These are phyloP conservation scores for Rhododendron griersonianum DNA, from an alignment of 148 eudicot genomes.

Conservation along the genomic window DNA sequence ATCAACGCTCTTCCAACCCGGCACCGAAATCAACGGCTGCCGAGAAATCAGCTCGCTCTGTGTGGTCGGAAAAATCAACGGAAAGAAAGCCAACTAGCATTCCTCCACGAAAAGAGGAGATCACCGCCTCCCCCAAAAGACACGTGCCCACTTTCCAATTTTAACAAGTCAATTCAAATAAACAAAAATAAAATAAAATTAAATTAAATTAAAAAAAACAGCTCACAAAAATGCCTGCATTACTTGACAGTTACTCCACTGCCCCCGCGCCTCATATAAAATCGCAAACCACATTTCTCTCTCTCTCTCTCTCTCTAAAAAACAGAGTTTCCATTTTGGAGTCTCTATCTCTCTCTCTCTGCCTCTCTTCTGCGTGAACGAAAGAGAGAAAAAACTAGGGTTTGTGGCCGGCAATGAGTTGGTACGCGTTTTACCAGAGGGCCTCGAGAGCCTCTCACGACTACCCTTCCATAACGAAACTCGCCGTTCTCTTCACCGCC, in stretches of 20 bases:
- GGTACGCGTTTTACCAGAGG: slow-evolving; percentile 18
- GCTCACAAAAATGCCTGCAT: neutral
- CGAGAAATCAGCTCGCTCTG: neutral
- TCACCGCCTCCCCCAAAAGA: neutral
- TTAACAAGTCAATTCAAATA: neutral
- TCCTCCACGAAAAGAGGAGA: neutral
- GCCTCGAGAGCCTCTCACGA: slow-evolving; percentile 13
- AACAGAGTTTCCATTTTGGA: neutral
- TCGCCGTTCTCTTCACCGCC: slow-evolving; percentile 15
- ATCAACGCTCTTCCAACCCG: neutral
- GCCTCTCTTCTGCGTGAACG: neutral
- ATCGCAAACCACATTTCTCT: neutral
- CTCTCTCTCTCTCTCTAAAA: neutral
- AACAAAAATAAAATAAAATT: neutral
- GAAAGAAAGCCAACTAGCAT: neutral
- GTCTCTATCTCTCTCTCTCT: neutral
- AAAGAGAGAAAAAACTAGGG: slow-evolving; percentile 12
- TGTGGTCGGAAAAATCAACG: neutral
- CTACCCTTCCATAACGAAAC: slow-evolving; percentile 17
- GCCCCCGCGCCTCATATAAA: neutral
- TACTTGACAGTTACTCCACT: slow-evolving; percentile 11
- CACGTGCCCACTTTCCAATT: neutral
- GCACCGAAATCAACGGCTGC: neutral
- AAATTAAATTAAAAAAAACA: neutral
- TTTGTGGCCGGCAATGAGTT: slow-evolving; percentile 15